phyloP scores from a whole-genome alignment of 208 protist genomes.

The Zelonia costaricensis region DNA sequence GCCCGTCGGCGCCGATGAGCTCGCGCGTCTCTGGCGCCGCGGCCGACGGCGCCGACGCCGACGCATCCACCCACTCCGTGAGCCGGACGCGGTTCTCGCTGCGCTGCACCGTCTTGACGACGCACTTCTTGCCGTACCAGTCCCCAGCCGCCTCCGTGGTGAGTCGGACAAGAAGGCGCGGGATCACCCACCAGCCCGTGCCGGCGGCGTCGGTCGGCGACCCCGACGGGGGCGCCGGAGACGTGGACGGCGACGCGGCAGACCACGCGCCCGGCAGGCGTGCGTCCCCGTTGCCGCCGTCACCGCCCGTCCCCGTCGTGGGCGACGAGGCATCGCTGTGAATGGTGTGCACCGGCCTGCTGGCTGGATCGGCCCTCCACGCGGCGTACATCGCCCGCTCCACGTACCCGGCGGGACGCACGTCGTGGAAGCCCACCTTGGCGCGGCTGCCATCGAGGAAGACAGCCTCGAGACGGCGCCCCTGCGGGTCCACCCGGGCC shows the following conservation, averaged over 20 bases:
- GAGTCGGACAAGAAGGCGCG: slow-evolving; percentile 72
- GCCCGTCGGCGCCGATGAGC: slow-evolving; percentile 49
- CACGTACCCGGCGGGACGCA: slow-evolving; percentile 77
- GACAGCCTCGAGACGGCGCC: slow-evolving; percentile 53
- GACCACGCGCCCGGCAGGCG: background rate
- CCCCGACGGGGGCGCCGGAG: background rate
- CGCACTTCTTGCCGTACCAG: slow-evolving; percentile 72
- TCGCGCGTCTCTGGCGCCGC: slow-evolving; percentile 42
- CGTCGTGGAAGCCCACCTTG: slow-evolving; percentile 50
- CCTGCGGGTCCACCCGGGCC: slow-evolving; percentile 49
- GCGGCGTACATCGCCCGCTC: slow-evolving; percentile 52
- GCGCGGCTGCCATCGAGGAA: slow-evolving; percentile 66
- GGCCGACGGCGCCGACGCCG: background rate
- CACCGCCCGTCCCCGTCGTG: background rate
- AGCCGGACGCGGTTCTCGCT: slow-evolving; percentile 63
- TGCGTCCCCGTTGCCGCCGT: background rate
- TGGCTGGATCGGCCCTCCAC: slow-evolving; percentile 77
- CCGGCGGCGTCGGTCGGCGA: background rate
- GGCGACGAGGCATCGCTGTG: slow-evolving; percentile 19
- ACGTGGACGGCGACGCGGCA: background rate
- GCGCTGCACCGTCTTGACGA: slow-evolving; percentile 49
- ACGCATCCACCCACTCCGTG: slow-evolving; percentile 10
- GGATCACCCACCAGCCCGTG: slow-evolving; percentile 73
- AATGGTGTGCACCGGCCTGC: slow-evolving; percentile 47
- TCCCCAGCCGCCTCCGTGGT: slow-evolving; percentile 52